Base-by-base conservation (phyloP, 495 filamentous ascomycete genomes). In the Hypoxylon fuscum region DNA sequence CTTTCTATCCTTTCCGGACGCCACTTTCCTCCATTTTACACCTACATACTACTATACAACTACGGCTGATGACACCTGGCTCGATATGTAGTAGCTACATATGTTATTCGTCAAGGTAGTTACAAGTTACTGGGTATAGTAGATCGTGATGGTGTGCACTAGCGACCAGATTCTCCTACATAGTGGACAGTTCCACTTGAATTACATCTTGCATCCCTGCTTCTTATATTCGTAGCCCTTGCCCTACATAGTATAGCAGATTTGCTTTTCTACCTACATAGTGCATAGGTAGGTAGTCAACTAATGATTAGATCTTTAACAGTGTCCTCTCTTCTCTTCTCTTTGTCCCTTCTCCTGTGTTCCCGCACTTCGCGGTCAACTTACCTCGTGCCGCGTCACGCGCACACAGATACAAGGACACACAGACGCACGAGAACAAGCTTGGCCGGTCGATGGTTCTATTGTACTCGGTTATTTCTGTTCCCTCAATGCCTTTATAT, bases 71-170 rank as follows among this genome's bases (percentile, higher is more conserved):
- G 49, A 54, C 55, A 23, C 45, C 46, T 53, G 46, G 54, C 45
- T 52, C n/a, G 10, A 34, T 45, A 37, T 47, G 53, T 10, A 11
- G 37, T 34, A 2, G 34, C n/a, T 49, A 27, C 45, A 49, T 57
- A 51, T 66, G 63, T 61, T 47, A 66, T 61, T 66, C 32, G 41
- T 29, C n/a, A n/a, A n/a, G n/a, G n/a, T n/a, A n/a, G n/a, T n/a
- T n/a, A n/a, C n/a, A n/a, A n/a, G n/a, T n/a, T n/a, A n/a, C n/a
- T n/a, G n/a, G n/a, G n/a, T n/a, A n/a, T n/a, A n/a, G n/a, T n/a
- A n/a, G 37, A 53, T 54, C 40, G 43, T 58, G 56, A 66, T 61
- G 63, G 63, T 66, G 63, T 62, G 63, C 45, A 60, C 55, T 37
- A 55, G 43, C 42, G 29, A 47, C 29, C 60, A 52, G 45, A 35